phyloP scores from a whole-genome alignment of 2,329 filamentous ascomycete genomes.

The Gyromitra esculenta region DNA sequence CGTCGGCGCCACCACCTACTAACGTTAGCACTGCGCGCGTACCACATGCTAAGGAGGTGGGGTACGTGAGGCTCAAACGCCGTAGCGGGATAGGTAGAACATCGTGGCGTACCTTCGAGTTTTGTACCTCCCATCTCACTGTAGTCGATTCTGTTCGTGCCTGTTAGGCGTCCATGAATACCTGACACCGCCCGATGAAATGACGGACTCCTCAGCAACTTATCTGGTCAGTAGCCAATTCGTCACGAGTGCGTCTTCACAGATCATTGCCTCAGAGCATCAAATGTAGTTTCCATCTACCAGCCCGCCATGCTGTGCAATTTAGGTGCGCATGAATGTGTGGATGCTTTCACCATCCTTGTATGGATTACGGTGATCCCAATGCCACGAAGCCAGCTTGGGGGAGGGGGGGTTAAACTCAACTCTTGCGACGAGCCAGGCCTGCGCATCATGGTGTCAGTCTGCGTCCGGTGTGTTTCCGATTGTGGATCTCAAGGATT shows the following conservation, averaged over 20 bases:
- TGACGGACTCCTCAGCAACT: slow-evolving; percentile 66
- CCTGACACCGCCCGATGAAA: slow-evolving; percentile 68
- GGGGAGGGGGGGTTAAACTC: slow-evolving; percentile 40
- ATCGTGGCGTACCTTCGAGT: slow-evolving; percentile 60
- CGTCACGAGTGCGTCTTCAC: slow-evolving; percentile 11
- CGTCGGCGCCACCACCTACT: slow-evolving; percentile 17
- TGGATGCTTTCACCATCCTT: slow-evolving; percentile 28
- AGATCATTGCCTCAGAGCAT: slow-evolving; percentile 13
- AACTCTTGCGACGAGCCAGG: slow-evolving; percentile 59
- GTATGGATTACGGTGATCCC: slow-evolving; percentile 37
- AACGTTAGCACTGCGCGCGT: slow-evolving; percentile 16
- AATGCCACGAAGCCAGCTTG: slow-evolving; percentile 36
- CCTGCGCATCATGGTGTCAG: slow-evolving; percentile 51
- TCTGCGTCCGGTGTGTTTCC: slow-evolving; percentile 20
- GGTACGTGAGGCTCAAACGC: background rate
- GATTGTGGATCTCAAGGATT: slow-evolving; percentile 33
- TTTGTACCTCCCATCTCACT: slow-evolving; percentile 65
- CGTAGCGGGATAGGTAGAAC: slow-evolving; percentile 36
- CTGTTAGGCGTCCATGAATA: slow-evolving; percentile 60
- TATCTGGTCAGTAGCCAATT: slow-evolving; percentile 49
- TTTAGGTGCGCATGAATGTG: slow-evolving; percentile 16
- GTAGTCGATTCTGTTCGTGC: slow-evolving; percentile 63
- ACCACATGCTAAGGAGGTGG: background rate
- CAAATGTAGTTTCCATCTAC: slow-evolving; percentile 14
- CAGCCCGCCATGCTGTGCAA: slow-evolving; percentile 4